These are phyloP conservation scores for Phytopythium delawarense DNA, from an alignment of 352 stramenopile species.

Conservation along the genomic window DNA sequence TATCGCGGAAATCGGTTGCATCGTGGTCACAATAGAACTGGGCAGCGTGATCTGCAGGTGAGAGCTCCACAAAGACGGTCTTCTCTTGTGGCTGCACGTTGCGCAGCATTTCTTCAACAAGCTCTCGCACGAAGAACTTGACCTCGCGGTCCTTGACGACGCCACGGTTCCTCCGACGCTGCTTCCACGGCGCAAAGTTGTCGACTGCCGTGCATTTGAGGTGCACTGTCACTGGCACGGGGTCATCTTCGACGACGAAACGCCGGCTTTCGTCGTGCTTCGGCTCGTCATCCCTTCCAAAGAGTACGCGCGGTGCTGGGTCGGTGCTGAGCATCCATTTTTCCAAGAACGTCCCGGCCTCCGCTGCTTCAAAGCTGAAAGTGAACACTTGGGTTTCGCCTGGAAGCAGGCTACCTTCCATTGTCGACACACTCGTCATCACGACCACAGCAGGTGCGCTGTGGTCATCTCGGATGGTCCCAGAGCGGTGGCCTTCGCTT, in stretches of 20 bases:
- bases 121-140: conserved; percentile 42
- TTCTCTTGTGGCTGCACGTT: conserved; percentile 24
- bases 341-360: conserved; percentile 54
- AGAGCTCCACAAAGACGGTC: conserved; percentile 24
- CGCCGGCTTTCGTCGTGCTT: neutral
- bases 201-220: conserved; percentile 59
- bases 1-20: conserved; percentile 21
- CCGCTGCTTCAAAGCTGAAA: conserved; percentile 54
- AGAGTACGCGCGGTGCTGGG: conserved; percentile 23
- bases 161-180: conserved; percentile 15
- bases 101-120: conserved; percentile 53
- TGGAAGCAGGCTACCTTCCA: conserved; percentile 46
- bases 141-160: conserved; percentile 21
- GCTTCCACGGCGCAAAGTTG: conserved; percentile 39
- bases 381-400: conserved; percentile 42
- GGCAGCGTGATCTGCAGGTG: conserved; percentile 15
- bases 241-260: neutral
- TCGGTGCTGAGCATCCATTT: conserved; percentile 69
- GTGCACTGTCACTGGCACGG: conserved; percentile 26
- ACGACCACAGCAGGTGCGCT: neutral
- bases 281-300: neutral
- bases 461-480: neutral
- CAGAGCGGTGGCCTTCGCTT: neutral
- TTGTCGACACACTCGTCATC: conserved; percentile 41
- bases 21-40: conserved; percentile 28